These are phyloP conservation scores for Umbelopsis sp. DNA, from an alignment of 192 early-diverging fungal genomes.

Conservation along the genomic window DNA sequence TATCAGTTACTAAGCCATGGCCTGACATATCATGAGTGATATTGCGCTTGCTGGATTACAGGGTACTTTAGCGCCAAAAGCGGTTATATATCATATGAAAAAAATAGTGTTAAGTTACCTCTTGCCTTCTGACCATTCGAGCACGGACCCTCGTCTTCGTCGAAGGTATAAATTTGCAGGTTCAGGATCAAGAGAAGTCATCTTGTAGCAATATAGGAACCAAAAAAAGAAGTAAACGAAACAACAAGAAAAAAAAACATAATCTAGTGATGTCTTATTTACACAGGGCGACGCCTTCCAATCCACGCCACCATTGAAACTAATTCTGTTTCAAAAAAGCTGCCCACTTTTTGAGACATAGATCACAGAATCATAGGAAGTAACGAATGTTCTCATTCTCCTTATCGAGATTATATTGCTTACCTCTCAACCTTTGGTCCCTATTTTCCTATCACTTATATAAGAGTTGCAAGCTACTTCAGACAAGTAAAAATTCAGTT, in stretches of 20 bases:
- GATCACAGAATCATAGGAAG: too few species aligned
- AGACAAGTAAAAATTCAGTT: not conserved
- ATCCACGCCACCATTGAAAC: too few species aligned
- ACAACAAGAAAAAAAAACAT: too few species aligned
- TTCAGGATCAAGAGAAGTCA: not conserved
- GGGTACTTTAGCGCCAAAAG: not conserved
- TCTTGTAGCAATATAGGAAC: not conserved
- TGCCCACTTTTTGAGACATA: not conserved
- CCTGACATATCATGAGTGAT: constrained; percentile 8
- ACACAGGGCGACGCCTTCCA: too few species aligned
- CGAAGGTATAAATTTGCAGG: too few species aligned
- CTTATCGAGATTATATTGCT: not conserved
- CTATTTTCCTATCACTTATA: not conserved
- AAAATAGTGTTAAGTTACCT: not conserved
- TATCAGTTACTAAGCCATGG: not conserved
- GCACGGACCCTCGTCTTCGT: not conserved
- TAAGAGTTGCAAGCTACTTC: too few species aligned
- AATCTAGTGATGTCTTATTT: too few species aligned
- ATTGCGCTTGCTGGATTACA: not conserved
- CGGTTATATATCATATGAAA: not conserved
- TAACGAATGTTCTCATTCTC: not conserved
- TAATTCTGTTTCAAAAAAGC: too few species aligned
- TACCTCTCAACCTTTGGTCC: not conserved
- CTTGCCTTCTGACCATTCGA: not conserved
- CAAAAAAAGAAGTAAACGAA: not conserved